Evolutionary conservation across 305 asterid genomes (phyloP), one percentile per base, ranked within the genome.

Genomic region (Fraxinus floribunda): DNA sequence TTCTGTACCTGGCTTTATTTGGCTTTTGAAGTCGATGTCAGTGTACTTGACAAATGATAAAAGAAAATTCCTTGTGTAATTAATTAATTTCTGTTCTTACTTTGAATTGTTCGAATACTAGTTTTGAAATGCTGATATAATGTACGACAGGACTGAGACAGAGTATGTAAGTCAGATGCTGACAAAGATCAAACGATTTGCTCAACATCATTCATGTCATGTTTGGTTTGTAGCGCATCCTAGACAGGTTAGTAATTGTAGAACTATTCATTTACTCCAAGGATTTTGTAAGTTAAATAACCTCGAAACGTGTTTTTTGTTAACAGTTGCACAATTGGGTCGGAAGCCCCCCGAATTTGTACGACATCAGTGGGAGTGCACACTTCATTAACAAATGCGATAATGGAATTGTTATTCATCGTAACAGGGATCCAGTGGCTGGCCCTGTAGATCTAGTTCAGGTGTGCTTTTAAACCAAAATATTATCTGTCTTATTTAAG

Each of bases 141-240:
- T 15, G 22, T 83, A 22, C 39, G 41, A 88, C 92, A 94, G 97
- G 95, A 96, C 99, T 2, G 99, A 96, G 84, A 96, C 99, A 3
- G 98, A 96, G 83, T 96, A 96, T 73, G 98, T 96, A 76, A 96
- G 99, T 87, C 98, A 92, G 88, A 93, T 96, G 98, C 92, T 96
- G 88, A 96, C 98, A 60, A 92, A 89, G 88, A 62, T 96, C 78
- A 96, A 94, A 85, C 91, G 99, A 77, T 96, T 96, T 86, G 98
- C 99, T 78, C 98, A 96, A 78, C 99, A 94, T 84, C 98, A 96
- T 84, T 83, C 93, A 11, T 94, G 98, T 75, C 99, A 94, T 86
- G 99, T 96, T 83, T 96, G 98, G 99, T 96, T 96, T 86, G 98
- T 96, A 52, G 99, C 98, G 85, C 99, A 96, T 89, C 98, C 99